phyloP scores from a whole-genome alignment of 2,329 filamentous ascomycete genomes.

The Anisogramma anomala region DNA sequence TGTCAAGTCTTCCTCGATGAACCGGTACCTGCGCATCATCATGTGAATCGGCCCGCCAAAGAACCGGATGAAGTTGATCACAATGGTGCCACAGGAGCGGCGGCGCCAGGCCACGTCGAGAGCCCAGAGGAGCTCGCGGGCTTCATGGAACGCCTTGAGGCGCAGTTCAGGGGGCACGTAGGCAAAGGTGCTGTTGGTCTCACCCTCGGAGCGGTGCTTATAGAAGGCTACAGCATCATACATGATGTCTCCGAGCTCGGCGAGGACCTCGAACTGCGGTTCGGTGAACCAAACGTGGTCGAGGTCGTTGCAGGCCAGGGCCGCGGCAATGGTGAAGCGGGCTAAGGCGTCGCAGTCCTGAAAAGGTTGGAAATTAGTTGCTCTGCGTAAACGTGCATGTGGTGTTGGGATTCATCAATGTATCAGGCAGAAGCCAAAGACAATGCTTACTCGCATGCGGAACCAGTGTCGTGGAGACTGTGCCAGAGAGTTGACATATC shows the following conservation, averaged over 20 bases:
- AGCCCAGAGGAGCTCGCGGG: slow-evolving; percentile 24
- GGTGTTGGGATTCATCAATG: too few relatives aligned
- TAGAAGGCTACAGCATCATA: slow-evolving; percentile 25
- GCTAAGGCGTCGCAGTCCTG: slow-evolving; percentile 22
- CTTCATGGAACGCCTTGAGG: slow-evolving; percentile 16
- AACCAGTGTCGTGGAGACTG: slow-evolving; percentile 21
- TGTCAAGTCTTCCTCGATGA: slow-evolving; percentile 22
- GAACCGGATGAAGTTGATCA: slow-evolving; percentile 19
- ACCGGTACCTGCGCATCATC: slow-evolving; percentile 25
- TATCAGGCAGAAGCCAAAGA: too few relatives aligned
- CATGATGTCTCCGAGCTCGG: slow-evolving; percentile 20
- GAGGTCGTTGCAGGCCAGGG: slow-evolving; percentile 23
- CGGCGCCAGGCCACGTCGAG: slow-evolving; percentile 20
- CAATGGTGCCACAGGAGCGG: slow-evolving; percentile 3
- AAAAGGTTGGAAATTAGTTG: too few relatives aligned
- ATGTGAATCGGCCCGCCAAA: slow-evolving; percentile 25
- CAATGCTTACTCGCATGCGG: slow-evolving; percentile 18
- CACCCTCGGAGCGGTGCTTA: slow-evolving; percentile 24
- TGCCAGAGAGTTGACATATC: slow-evolving; percentile 21
- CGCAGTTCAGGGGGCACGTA: slow-evolving; percentile 20
- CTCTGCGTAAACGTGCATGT: too few relatives aligned
- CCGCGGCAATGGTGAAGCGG: slow-evolving; percentile 23
- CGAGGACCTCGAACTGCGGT: slow-evolving; percentile 16
- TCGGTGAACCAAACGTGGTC: slow-evolving; percentile 18
- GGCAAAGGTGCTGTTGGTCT: slow-evolving; percentile 24